Evolutionary conservation across 345 rosid genomes (phyloP).

Genomic region (Camelina neglecta): DNA sequence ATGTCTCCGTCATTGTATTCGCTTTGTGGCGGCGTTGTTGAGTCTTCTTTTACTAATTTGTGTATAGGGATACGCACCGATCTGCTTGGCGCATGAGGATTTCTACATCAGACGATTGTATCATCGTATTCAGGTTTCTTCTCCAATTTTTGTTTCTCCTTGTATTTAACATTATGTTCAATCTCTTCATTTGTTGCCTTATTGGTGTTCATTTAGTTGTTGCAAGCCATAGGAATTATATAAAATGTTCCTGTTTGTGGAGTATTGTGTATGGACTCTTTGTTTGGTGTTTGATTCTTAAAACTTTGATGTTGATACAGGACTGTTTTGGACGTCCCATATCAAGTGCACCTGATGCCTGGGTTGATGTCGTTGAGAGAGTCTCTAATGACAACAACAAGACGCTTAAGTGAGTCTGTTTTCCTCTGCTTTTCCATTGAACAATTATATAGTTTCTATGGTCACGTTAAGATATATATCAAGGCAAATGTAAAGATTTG

Average conservation of each 20-base stretch:
- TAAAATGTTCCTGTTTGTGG: neutral
- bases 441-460: neutral
- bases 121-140: slow-evolving; percentile 82
- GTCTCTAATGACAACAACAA: slow-evolving; percentile 80
- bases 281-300: slow-evolving; percentile 15
- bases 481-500: slow-evolving; percentile 7
- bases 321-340: slow-evolving; percentile 92
- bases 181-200: slow-evolving; percentile 7
- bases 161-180: neutral
- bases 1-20: neutral
- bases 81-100: slow-evolving; percentile 89
- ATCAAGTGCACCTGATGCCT: slow-evolving; percentile 88
- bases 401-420: slow-evolving; percentile 67
- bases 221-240: neutral
- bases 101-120: slow-evolving; percentile 86
- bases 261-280: neutral
- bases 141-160: neutral
- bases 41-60: neutral
- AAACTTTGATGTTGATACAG: slow-evolving; percentile 34
- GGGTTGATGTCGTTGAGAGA: slow-evolving; percentile 87
- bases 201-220: neutral
- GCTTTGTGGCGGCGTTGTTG: neutral
- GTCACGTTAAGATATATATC: neutral
- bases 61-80: slow-evolving; percentile 84
- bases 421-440: neutral